Conservation (phyloP, 1,284 basidiomycete genomes). For the Athelia sp. region DNA sequence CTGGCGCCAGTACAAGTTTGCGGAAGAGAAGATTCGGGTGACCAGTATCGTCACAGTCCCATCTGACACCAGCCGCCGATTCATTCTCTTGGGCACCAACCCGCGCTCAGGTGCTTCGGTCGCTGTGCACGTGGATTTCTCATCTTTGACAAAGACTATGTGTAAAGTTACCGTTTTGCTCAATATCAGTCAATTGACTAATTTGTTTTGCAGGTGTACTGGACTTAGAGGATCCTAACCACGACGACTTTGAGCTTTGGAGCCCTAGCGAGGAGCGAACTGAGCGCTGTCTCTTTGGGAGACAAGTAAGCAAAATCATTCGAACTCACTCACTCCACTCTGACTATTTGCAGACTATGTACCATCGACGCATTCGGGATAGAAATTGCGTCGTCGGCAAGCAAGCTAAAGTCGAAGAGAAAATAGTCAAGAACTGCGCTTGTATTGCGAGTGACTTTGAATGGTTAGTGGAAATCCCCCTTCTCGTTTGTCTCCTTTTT, state of each 20-base stretch:
- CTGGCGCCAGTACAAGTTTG: constrained; percentile 89
- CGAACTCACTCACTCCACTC: not conserved
- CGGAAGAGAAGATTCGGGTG: constrained; percentile 72
- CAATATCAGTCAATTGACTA: constrained; percentile 9
- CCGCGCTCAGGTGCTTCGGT: constrained; percentile 49
- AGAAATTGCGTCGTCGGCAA: constrained; percentile 81
- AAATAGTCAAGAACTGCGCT: constrained; percentile 65
- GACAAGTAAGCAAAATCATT: constrained; percentile 48
- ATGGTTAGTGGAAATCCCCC: constrained; percentile 55
- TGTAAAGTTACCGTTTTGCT: constrained; percentile 48
- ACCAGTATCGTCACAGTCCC: constrained; percentile 84
- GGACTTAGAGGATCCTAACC: constrained; percentile 61
- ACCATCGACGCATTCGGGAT: constrained; percentile 81
- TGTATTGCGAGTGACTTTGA: constrained; percentile 82
- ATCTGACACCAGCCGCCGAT: constrained; percentile 85
- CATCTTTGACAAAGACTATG: constrained; percentile 64
- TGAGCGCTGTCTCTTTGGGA: constrained; percentile 83
- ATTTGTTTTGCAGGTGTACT: constrained; percentile 52
- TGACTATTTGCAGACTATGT: constrained; percentile 57
- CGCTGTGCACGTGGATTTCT: constrained; percentile 89
- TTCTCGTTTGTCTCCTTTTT: not conserved
- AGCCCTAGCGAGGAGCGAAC: constrained; percentile 81
- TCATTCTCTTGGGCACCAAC: constrained; percentile 78
- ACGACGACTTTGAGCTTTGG: constrained; percentile 95
- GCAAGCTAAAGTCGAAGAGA: constrained; percentile 45